Evolutionary conservation across 148 eudicot species (phyloP).

Genomic region (Camellia japonica): DNA sequence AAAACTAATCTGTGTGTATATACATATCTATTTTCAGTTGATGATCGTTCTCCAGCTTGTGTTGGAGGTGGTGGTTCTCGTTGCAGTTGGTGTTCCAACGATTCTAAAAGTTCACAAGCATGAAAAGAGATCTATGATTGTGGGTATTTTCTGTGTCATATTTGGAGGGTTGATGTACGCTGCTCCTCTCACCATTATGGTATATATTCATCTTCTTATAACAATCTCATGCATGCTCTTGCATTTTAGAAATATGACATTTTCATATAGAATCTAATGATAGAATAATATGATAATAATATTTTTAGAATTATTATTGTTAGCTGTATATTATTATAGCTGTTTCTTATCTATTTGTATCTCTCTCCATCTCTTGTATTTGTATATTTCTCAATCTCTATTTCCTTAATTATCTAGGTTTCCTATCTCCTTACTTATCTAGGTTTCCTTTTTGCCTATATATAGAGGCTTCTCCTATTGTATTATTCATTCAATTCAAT

Average conservation of each 20-base stretch:
- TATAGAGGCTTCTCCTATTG: too few species aligned
- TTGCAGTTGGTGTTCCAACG: slow-evolving; percentile 1
- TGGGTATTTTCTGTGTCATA: slow-evolving; percentile 27
- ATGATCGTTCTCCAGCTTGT: background rate
- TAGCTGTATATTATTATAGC: too few species aligned
- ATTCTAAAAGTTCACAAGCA: slow-evolving; percentile 11
- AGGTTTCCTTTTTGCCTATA: too few species aligned
- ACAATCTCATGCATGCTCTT: background rate
- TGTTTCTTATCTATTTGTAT: too few species aligned
- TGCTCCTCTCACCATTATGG: slow-evolving; percentile 32
- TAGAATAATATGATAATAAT: too few species aligned
- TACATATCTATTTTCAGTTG: slow-evolving; percentile 1
- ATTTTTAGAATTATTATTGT: too few species aligned
- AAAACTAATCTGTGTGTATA: background rate
- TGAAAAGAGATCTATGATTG: slow-evolving; percentile 19
- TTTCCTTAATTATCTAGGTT: too few species aligned
- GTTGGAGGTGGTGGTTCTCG: slow-evolving; percentile 18
- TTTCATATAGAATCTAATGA: background rate
- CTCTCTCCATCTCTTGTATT: too few species aligned
- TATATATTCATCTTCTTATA: slow-evolving; percentile 2
- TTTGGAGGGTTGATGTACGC: slow-evolving; percentile 25
- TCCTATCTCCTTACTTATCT: too few species aligned
- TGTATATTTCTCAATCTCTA: too few species aligned
- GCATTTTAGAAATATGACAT: background rate
- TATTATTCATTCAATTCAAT: too few species aligned